phyloP scores from a whole-genome alignment of 2,329 filamentous ascomycete species.

The Exophiala mesophila region DNA sequence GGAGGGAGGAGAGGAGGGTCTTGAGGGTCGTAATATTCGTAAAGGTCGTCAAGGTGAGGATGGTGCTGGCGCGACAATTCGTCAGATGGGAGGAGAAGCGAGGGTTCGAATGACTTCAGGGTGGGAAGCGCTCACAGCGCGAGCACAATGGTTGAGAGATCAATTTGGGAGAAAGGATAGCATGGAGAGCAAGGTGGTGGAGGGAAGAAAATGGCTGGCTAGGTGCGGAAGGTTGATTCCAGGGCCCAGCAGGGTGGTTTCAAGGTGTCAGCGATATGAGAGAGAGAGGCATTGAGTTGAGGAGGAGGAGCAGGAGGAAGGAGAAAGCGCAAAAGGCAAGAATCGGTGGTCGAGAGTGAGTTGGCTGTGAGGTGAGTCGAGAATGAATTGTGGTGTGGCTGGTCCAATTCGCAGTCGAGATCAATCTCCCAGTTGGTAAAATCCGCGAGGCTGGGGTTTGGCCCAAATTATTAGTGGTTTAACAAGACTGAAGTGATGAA shows the following conservation, averaged over 20 bases:
- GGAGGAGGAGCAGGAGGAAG: constrained; percentile 15
- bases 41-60: constrained; percentile 46
- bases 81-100: constrained; percentile 20
- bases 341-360: constrained; percentile 6
- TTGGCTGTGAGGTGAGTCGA: background rate
- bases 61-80: constrained; percentile 34
- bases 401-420: constrained; percentile 10
- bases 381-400: constrained; percentile 15
- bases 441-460: constrained; percentile 22
- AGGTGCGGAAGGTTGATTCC: constrained; percentile 1
- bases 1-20: constrained; percentile 21
- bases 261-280: constrained; percentile 4
- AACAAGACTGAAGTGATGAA: no score
- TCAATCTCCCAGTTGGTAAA: constrained; percentile 3
- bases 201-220: background rate
- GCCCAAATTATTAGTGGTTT: constrained; percentile 6
- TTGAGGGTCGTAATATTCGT: constrained; percentile 49
- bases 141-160: constrained; percentile 3
- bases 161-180: background rate
- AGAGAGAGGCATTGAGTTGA: constrained; percentile 1
- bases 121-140: constrained; percentile 20
- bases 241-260: constrained; percentile 14
- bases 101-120: constrained; percentile 14
- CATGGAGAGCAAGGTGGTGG: constrained; percentile 1
- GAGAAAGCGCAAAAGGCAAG: constrained; percentile 11